Evolutionary conservation across 805 yeast species (phyloP).

Genomic region (Saccharomycopsis fermentans): DNA sequence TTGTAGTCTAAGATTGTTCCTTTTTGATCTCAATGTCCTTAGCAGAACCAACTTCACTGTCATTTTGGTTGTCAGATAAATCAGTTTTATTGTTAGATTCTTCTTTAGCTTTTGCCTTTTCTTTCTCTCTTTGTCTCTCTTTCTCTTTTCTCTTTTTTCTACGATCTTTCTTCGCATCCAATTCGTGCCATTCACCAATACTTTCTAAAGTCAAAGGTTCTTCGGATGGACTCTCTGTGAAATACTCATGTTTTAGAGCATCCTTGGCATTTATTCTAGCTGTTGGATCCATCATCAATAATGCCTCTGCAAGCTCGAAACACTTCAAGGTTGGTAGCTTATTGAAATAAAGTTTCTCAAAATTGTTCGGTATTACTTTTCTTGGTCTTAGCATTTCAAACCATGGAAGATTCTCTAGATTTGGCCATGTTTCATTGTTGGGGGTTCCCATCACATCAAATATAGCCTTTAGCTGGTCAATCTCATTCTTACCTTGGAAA

Average conservation of each 20-base stretch:
- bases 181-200: slow-evolving; percentile 93
- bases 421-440: slow-evolving; percentile 62
- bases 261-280: slow-evolving; percentile 55
- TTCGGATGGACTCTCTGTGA: slow-evolving; percentile 56
- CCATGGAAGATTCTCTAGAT: slow-evolving; percentile 79
- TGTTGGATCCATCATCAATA: slow-evolving; percentile 61
- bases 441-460: slow-evolving; percentile 87
- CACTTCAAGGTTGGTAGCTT: slow-evolving; percentile 40
- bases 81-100: background rate
- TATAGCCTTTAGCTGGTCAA: slow-evolving; percentile 69
- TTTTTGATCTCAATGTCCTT: background rate
- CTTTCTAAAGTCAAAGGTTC: slow-evolving; percentile 45
- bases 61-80: background rate
- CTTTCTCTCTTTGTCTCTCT: slow-evolving; percentile 4
- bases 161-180: slow-evolving; percentile 78
- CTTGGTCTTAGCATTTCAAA: slow-evolving; percentile 69
- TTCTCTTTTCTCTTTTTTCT: slow-evolving; percentile 31
- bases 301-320: slow-evolving; percentile 51
- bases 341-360: slow-evolving; percentile 33
- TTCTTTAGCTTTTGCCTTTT: background rate
- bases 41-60: background rate
- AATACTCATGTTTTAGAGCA: slow-evolving; percentile 66
- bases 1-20: background rate
- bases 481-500: slow-evolving; percentile 84
- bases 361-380: slow-evolving; percentile 23